Base-by-base conservation (phyloP, 2,329 filamentous ascomycete genomes). In the Nothophaeocryptopus gaeumannii region DNA sequence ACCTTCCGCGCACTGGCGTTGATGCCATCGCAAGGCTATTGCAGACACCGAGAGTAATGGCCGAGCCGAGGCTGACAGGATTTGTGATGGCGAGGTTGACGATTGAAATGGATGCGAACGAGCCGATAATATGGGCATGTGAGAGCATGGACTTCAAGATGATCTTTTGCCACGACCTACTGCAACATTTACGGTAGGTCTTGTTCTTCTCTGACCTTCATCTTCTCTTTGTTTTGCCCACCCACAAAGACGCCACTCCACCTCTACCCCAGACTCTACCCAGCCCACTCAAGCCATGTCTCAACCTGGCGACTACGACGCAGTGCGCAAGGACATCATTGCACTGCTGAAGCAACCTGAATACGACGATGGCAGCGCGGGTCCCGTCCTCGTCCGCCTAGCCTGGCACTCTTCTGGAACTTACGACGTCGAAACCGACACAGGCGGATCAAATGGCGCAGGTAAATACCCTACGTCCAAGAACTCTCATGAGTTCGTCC, bases 321-420 rank as follows among this genome's bases (percentile, higher is more conserved):
- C 76, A 35, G 80, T 83, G 58, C 74, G 74, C 41, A 73, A 75
- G 58, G 79, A 81, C 59, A 56, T 56, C 47, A 42, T 45, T 13
- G 26, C 50, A 10, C 46, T 54, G 29, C 54, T 56, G 40, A 44
- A 51, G 9, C 50, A 84, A 63, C 81, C 82, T 15, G 79, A 73
- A 55, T 85, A 84, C 64, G 82, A 85, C 59, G 82, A 85, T 67
- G 82, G 82, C 13, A 82, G 78, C 50, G 79, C 80, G 29, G 82
- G 81, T 1, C 82, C 82, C 0, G 78, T 85, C 0, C 77, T 85
- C 43, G 80, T 85, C 47, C 77, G 82, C 10, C 72, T 85, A 35
- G 82, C 82, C 48, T 85, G 80, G 80, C 82, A 85, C 68, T 78
- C 78, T n/a, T 70, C 81, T 1, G 82, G 82, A 26, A 85, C 82